Evolutionary conservation across 106 monocot genomes (phyloP), one percentile per base, ranked within the genome.

Genomic region (Chionographis japonica): DNA sequence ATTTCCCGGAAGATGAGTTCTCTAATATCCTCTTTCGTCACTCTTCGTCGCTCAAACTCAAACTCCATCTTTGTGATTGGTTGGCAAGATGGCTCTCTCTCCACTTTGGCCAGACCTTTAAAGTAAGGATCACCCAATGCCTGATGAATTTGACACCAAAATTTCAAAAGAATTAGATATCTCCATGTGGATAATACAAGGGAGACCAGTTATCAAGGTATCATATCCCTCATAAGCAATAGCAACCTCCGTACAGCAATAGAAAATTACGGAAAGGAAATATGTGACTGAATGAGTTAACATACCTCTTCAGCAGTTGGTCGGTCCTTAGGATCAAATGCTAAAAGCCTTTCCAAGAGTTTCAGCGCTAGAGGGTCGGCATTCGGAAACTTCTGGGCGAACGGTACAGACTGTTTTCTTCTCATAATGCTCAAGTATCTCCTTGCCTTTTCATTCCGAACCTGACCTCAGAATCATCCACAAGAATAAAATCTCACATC

Each of bases 401-500:
- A 93, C 57, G 84, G 76, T 42, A 89, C 68, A 38, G 81, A 81
- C 14, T 73, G 76, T 61, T 93, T 93, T 56, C 84, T 89, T 72
- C 86, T 84, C 93, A 93, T 93, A 74, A 74, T 84, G 65, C 81
- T 93, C 52, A 93, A 72, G 67, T 86, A 89, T 66, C 89, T 93
- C 56, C 86, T 81, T 15, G 93, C 93, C 73, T 93, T 93, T 37
- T 93, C 93, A 84, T 93, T 93, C 17, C 89, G 67, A n/a, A 93
- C 81, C 93, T 93, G 70, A 11, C 37, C 19, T 40, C 2, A 67
- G 38, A 60, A 66, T 2, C 27, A 27, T 67, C 15, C 27, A 17
- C 14, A 42, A 67, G 12, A 20, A 16, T 3, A 52, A 13, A 8
- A 12, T 9, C 14, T 56, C 37, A 4, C 27, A n/a, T 50, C 62